phyloP scores from a whole-genome alignment of 106 monocot species.

The Alisma plantagoaquatica region DNA sequence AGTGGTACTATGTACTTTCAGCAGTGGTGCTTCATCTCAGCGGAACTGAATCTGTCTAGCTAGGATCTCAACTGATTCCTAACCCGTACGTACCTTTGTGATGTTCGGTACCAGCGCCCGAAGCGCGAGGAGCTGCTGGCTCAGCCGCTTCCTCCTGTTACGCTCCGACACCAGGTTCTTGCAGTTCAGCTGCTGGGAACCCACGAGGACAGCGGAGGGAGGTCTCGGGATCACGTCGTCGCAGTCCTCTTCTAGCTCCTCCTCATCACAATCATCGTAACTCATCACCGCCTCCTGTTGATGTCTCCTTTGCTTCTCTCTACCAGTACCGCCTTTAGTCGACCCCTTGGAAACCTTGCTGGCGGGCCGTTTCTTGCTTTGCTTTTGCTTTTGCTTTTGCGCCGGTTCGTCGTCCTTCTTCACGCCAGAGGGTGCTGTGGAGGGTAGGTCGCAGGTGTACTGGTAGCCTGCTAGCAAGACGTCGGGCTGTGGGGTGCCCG shows the following conservation, averaged over 20 bases:
- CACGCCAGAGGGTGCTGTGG: too few relatives aligned
- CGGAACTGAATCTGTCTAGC: too few relatives aligned
- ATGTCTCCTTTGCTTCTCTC: neutral
- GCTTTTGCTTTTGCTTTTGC: too few relatives aligned
- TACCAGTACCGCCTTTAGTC: neutral
- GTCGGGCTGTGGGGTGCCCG: too few relatives aligned
- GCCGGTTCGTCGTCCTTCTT: too few relatives aligned
- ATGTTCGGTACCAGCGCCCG: constrained; percentile 1
- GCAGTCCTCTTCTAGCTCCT: neutral
- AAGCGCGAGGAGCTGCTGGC: neutral
- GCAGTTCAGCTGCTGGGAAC: neutral
- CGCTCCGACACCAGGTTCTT: constrained; percentile 5
- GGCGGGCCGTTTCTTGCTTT: neutral
- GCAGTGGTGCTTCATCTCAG: too few relatives aligned
- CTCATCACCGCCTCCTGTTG: neutral
- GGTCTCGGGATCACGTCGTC: neutral
- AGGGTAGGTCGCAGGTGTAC: too few relatives aligned
- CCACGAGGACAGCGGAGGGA: neutral
- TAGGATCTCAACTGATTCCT: too few relatives aligned
- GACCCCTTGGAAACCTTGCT: neutral
- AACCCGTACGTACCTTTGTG: neutral
- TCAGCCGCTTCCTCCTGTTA: constrained; percentile 1
- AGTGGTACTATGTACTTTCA: too few relatives aligned
- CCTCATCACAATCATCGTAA: neutral
- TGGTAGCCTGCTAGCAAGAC: too few relatives aligned